These are phyloP conservation scores for Citrullus mucosospermus DNA, from an alignment of 306 rosid genomes.

Conservation along the genomic window DNA sequence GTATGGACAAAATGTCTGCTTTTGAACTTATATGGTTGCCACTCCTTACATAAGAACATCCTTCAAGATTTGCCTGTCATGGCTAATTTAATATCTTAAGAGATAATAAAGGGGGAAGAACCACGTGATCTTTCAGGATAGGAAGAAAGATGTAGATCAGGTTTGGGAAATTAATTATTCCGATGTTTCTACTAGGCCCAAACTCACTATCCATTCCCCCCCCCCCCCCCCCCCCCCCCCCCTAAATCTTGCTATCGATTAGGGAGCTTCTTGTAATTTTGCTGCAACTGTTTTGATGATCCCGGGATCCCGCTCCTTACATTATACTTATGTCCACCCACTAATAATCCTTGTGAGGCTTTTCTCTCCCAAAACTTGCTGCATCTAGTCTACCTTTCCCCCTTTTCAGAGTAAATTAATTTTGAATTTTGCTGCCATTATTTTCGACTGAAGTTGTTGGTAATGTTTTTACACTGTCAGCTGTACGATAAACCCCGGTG, in stretches of 20 bases:
- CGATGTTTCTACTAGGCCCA: not conserved
- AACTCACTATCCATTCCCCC: not conserved
- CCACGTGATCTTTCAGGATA: not conserved
- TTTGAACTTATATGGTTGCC: not conserved
- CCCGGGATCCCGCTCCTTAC: not conserved
- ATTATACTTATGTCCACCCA: not conserved
- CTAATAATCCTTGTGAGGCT: not conserved
- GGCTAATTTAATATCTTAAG: not conserved
- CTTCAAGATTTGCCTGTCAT: not conserved
- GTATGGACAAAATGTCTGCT: not conserved
- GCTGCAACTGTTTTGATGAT: not conserved
- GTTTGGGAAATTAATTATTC: not conserved
- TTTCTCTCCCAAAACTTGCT: not conserved
- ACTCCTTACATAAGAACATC: not conserved
- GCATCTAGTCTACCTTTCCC: not conserved
- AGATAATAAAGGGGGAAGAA: not conserved
- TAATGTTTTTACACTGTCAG: constrained; percentile 18
- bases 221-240: not conserved
- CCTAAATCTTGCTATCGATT: not conserved
- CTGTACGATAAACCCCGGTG: constrained; percentile 94
- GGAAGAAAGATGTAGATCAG: not conserved
- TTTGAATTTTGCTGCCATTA: not conserved
- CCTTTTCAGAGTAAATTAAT: not conserved
- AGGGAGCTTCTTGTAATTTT: not conserved
- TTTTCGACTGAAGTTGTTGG: not conserved